Evolutionary conservation across 1,284 basidiomycete genomes (phyloP).

Genomic region (Boletus calvinii): DNA sequence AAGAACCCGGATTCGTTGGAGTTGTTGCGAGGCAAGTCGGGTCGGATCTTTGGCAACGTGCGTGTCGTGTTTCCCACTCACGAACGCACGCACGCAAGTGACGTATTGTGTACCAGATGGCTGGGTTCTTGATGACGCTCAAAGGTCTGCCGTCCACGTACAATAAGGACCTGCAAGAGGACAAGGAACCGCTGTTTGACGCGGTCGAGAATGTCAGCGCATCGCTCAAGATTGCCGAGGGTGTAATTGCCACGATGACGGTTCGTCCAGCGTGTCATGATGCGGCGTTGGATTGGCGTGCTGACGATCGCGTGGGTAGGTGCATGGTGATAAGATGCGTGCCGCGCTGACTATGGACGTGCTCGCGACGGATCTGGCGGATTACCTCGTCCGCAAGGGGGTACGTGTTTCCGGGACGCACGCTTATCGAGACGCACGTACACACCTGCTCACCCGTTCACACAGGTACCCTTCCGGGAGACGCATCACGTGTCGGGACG

Average conservation of each 20-base stretch:
- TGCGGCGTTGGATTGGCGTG: background rate
- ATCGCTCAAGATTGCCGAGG: constrained; percentile 90
- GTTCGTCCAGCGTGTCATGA: constrained; percentile 39
- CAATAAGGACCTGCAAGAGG: constrained; percentile 99
- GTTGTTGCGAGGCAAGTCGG: constrained; percentile 91
- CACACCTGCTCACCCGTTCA: background rate
- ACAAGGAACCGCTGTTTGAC: constrained; percentile 97
- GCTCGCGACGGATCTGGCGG: constrained; percentile 94
- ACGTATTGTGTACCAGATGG: constrained; percentile 54
- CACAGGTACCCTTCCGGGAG: constrained; percentile 89
- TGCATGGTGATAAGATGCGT: constrained; percentile 88
- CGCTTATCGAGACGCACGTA: too few relatives aligned
- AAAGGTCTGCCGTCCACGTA: constrained; percentile 98
- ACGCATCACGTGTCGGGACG: constrained; percentile 98
- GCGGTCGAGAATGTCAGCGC: constrained; percentile 89
- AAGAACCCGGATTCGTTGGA: constrained; percentile 98
- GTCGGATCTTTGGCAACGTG: constrained; percentile 91
- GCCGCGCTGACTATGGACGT: constrained; percentile 94
- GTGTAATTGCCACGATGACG: constrained; percentile 88
- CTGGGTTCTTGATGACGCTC: constrained; percentile 97
- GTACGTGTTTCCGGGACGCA: constrained; percentile 45
- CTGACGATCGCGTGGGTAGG: constrained; percentile 44
- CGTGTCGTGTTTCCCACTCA: constrained; percentile 19
- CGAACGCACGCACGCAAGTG: background rate
- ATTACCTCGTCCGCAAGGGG: constrained; percentile 97